phyloP scores from a whole-genome alignment of 78 protist species.

The Planoprotostelium fungivorum region DNA sequence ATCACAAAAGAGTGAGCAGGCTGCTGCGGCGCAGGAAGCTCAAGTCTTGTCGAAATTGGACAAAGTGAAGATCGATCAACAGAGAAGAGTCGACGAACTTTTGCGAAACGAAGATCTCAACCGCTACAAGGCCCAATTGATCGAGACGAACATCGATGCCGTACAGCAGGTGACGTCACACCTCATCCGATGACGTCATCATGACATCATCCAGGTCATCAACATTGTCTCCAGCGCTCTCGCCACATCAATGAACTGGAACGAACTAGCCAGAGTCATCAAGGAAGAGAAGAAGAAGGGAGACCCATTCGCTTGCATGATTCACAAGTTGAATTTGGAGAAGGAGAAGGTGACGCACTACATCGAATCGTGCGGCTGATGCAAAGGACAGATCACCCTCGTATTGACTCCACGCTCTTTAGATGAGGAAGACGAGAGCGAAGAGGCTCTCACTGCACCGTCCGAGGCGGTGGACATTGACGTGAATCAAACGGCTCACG shows the following conservation, averaged over 20 bases:
- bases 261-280: conserved; percentile 31
- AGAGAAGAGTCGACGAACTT: conserved; percentile 63
- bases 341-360: background rate
- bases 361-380: no score
- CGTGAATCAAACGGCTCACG: conserved; percentile 73
- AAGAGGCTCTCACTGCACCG: conserved; percentile 11
- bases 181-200: background rate
- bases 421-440: conserved; percentile 20
- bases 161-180: conserved; percentile 26
- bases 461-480: conserved; percentile 73
- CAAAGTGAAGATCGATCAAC: conserved; percentile 64
- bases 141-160: conserved; percentile 61
- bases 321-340: conserved; percentile 66
- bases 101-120: conserved; percentile 32
- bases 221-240: conserved; percentile 43
- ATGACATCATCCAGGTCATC: conserved; percentile 68
- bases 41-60: conserved; percentile 67
- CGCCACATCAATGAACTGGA: conserved; percentile 79
- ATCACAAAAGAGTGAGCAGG: conserved; percentile 60
- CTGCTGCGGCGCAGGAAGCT: conserved; percentile 53
- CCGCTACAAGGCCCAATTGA: conserved; percentile 58
- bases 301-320: conserved; percentile 66
- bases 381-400: conserved; percentile 25
- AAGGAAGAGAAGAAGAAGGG: conserved; percentile 33
- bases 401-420: conserved; percentile 12